Evolutionary conservation across 371 early-diverging fungal species (phyloP), one percentile per base, ranked within the genome.

Genomic region (Mucor racemosus): DNA sequence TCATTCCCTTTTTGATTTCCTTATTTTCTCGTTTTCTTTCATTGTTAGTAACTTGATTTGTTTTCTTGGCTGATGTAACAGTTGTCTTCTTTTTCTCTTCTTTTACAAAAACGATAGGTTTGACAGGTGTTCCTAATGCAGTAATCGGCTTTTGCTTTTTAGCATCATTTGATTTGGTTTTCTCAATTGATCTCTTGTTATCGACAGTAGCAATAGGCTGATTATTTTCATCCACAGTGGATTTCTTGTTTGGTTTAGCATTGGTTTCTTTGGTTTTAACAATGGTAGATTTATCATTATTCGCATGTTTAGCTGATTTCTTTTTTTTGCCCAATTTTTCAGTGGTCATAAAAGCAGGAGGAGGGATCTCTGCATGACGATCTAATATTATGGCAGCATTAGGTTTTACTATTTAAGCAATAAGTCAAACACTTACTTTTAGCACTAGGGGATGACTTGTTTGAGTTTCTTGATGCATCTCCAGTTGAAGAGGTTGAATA

Each of bases 361-460:
- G 70, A 35, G 71, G 71, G 3, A 70, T 50, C 34, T 65, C 66
- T 17, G 66, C 66, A 70, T 70, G 66, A 21, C 65, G 65, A 21
- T 65, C 69, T 69, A 54, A 26, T 8, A 7, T 9, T 46, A 13
- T 26, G 10, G 5, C 13, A 26, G 3, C 42, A 41, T 10, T 26
- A 26, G 26, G 42, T 21, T 53, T 31, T 6, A 31, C 5, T 1
- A 31, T 26, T 13, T 4, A 14, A 31, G 13, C 0, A 14, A n/a
- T 17, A 33, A 34, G 26, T 11, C 7, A 36, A 26, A 33, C 13
- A 17, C 62, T 62, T 67, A 67, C 67, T 67, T 36, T 67, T 67
- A 3, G 58, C 58, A 17, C 62, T 46, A 17, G 67, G 67, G 5
- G 38, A 26, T 9, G 39, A 48, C 14, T 14, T 56, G 13, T 62